These are phyloP conservation scores for Cyclospora cayetanensis DNA, from an alignment of 169 alveolate species.

Conservation along the genomic window DNA sequence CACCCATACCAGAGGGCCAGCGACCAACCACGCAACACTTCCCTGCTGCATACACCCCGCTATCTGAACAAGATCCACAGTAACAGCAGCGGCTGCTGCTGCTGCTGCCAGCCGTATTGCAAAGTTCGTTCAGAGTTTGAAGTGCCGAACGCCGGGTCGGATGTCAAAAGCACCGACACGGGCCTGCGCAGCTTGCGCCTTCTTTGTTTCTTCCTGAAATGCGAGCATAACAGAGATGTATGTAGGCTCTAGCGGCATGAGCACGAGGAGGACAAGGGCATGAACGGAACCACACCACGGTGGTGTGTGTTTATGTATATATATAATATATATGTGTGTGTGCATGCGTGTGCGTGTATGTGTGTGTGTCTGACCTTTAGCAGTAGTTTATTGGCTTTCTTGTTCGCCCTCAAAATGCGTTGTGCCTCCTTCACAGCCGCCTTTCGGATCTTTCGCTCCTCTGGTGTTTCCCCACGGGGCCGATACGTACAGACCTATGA, in stretches of 20 bases:
- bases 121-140: not conserved
- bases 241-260: not conserved
- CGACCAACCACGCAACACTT: too few relatives aligned
- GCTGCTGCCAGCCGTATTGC: slow-evolving; percentile 7
- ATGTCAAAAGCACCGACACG: not conserved
- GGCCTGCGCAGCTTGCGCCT: slow-evolving; percentile 11
- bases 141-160: slow-evolving; percentile 29
- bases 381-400: slow-evolving; percentile 31
- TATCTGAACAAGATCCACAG: too few relatives aligned
- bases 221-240: not conserved
- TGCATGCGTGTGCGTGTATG: too few relatives aligned
- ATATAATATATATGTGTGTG: too few relatives aligned
- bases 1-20: too few relatives aligned
- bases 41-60: too few relatives aligned
- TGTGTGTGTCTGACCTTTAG: too few relatives aligned
- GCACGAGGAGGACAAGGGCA: not conserved
- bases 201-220: slow-evolving; percentile 33
- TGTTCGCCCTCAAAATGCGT: slow-evolving; percentile 9
- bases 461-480: slow-evolving; percentile 64
- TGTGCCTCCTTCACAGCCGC: slow-evolving; percentile 58
- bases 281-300: too few relatives aligned
- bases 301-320: too few relatives aligned
- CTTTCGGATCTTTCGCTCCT: slow-evolving; percentile 26
- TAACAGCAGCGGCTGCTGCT: not conserved
- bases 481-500: slow-evolving; percentile 31